A percentile compares a stretch with the other conserved stretches of the same genome.
Evolutionary conservation across 495 filamentous ascomycete genomes (phyloP).

Genomic region (Hypomontagnella submonticulosa): DNA sequence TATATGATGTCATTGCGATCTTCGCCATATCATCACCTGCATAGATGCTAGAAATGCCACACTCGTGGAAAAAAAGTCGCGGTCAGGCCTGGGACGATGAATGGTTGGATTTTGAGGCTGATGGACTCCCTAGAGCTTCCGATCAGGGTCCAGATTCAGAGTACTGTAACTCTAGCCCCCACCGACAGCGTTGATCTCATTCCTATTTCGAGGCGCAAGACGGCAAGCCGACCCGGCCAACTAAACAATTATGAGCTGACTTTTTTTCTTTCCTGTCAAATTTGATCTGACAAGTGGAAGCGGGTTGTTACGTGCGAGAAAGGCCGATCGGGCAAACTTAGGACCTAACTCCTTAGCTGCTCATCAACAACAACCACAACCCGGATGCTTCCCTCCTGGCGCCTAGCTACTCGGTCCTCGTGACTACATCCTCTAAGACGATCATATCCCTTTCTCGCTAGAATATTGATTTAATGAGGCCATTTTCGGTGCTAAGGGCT

Average conservation of each 20-base stretch:
- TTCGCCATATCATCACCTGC: constrained; percentile 1
- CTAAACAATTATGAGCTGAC: constrained; percentile 40
- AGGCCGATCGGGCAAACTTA: constrained; percentile 38
- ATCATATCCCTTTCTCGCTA: constrained; percentile 31
- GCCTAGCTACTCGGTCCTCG: constrained; percentile 24
- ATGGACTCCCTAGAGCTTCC: constrained; percentile 16
- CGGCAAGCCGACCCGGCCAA: constrained; percentile 22
- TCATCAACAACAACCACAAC: constrained; percentile 22
- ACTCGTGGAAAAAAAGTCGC: neutral
- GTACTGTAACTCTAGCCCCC: constrained; percentile 22
- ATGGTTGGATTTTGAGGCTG: constrained; percentile 34
- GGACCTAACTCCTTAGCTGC: constrained; percentile 13
- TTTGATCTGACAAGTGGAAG: constrained; percentile 21
- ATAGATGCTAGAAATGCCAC: neutral
- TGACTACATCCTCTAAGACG: constrained; percentile 25
- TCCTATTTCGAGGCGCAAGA: constrained; percentile 21
- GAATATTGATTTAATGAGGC: constrained; percentile 28
- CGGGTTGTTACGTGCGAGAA: constrained; percentile 19
- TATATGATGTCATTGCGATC: constrained; percentile 40
- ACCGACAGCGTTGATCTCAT: constrained; percentile 33
- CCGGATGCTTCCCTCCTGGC: constrained; percentile 15
- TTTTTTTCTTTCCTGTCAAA: constrained; percentile 18
- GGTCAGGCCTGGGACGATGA: constrained; percentile 1
- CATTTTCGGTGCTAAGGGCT: constrained; percentile 11
- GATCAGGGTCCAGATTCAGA: constrained; percentile 29